Evolutionary conservation across 805 yeast genomes (phyloP).

Genomic region (Saccharomyces eubayanus): DNA sequence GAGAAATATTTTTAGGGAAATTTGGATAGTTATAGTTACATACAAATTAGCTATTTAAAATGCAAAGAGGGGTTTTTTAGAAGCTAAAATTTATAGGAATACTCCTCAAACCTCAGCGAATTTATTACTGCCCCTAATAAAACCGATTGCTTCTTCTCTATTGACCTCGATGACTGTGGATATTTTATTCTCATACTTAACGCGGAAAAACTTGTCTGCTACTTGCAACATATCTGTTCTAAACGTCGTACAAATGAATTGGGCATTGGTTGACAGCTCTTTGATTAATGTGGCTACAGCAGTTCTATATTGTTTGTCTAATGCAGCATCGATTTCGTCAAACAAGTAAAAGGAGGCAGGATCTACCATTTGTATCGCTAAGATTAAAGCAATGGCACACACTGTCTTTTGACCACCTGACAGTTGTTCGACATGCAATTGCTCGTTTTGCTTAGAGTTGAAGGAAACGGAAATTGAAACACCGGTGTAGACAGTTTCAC

Average conservation of each 20-base stretch:
- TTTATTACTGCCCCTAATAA: constrained; percentile 55
- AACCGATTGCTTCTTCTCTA: constrained; percentile 66
- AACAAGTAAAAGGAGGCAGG: constrained; percentile 96
- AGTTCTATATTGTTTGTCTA: constrained; percentile 84
- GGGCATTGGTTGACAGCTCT: constrained; percentile 60
- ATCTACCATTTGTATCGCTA: constrained; percentile 90
- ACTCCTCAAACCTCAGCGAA: constrained; percentile 18
- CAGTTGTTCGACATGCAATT: constrained; percentile 77
- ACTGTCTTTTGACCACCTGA: constrained; percentile 96
- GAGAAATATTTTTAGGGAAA: background rate
- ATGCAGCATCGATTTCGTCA: constrained; percentile 94
- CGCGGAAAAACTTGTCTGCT: constrained; percentile 84
- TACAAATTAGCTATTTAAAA: background rate
- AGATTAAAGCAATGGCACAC: constrained; percentile 89
- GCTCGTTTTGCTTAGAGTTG: constrained; percentile 78
- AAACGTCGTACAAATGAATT: constrained; percentile 93
- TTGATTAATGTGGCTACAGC: constrained; percentile 75
- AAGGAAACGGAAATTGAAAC: constrained; percentile 84
- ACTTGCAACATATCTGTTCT: constrained; percentile 85
- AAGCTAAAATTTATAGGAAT: background rate
- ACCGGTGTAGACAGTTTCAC: constrained; percentile 50
- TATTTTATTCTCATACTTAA: constrained; percentile 71
- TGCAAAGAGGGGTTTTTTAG: constrained; percentile 1
- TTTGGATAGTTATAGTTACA: background rate
- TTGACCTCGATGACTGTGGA: constrained; percentile 68